Evolutionary conservation across 2,329 filamentous ascomycete species (phyloP), one percentile per base, ranked within the genome.

Genomic region (Alternaria conjuncta): DNA sequence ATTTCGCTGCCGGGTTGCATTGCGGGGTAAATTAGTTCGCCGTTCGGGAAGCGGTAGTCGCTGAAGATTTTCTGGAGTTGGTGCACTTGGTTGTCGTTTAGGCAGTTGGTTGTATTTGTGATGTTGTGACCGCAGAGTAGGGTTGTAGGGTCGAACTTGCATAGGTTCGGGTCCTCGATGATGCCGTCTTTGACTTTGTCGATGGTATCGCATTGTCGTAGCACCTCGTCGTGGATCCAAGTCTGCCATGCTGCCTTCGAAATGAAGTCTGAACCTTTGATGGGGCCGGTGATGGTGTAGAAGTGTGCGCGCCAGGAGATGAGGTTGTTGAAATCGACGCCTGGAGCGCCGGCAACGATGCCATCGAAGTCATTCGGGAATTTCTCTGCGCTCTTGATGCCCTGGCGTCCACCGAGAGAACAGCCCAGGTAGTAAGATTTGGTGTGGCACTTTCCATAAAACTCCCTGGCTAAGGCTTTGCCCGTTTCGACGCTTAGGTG

Each of bases 151-250:
- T 53, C 73, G 59, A 76, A 83, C 75, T 53, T 71, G 61, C 72
- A 76, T 6, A 81, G 70, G 2, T 71, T 73, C 0, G 83, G 79
- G 65, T 84, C 80, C 62, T 82, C 82, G 55, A 85, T 77, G 46
- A 85, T 82, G 5, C 83, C 82, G 67, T 87, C 85, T 13, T 75
- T 63, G 5, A 82, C 82, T 9, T 81, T 81, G 65, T 86, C 85
- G 12, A 85, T 73, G 2, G 70, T 71, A 69, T 86, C 85, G 69
- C 85, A 87, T 67, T 86, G 84, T 2, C 71, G 70, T 18, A 86
- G 65, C n/a, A 84, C 76, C 55, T 82, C 80, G 8, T 79, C 67
- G 63, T 84, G 80, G 18, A 85, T 82, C 60, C 70, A 68, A 2
- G 68, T 68, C 32, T 71, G 65, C 75, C 75, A 78, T 10, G 66